Base-by-base conservation (phyloP, 2,329 filamentous ascomycete species). In the Ophiocordyceps unilateralis region DNA sequence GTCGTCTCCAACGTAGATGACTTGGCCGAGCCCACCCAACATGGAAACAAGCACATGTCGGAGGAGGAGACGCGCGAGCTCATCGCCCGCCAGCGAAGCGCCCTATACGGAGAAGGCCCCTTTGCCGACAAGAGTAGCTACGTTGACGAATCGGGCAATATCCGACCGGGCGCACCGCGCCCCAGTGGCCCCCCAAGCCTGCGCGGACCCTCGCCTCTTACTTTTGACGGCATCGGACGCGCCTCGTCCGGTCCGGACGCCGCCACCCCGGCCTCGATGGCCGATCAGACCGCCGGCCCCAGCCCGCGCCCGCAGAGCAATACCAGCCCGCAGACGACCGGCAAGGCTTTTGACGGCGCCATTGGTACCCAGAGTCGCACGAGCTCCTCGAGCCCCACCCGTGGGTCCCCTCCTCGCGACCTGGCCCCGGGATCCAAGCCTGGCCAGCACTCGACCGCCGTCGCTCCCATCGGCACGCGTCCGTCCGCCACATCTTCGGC, bases 41-140 rank as follows among this genome's bases (percentile, higher is more conserved):
- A 50, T 41, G 48, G 47, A 44, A 74, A 70, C 70, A 95, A 95
- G 70, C 80, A 69, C 57, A 83, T 94, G 82, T 93, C 82, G 59
- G 91, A 96, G 68, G 88, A 95, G 55, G 88, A 94, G 57, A 89
- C 89, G 55, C 86, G 89, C 54, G 89, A 96, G 55, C 73, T 96
- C 61, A 93, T 96, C 63, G 84, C 88, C 53, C 88, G 89, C 58
- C 91, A 96, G 67, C 87, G 93, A 64, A 88, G 82, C 63, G 88
- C 89, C 50, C 68, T 98, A 51, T 98, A 96, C 63, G 86, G 87
- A 58, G 85, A 84, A 57, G 70, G 70, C 11, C 60, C 73, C 42
- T 81, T 85, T 58, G 77, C 81, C 57, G 78, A 81, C 51, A 76
- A 74, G 51, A 70, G 68, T 48, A 70, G 68, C 50, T 81, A 81